These are phyloP conservation scores for Neoboletus brunneissimus DNA, from an alignment of 768 basidiomycete genomes.

Conservation along the genomic window DNA sequence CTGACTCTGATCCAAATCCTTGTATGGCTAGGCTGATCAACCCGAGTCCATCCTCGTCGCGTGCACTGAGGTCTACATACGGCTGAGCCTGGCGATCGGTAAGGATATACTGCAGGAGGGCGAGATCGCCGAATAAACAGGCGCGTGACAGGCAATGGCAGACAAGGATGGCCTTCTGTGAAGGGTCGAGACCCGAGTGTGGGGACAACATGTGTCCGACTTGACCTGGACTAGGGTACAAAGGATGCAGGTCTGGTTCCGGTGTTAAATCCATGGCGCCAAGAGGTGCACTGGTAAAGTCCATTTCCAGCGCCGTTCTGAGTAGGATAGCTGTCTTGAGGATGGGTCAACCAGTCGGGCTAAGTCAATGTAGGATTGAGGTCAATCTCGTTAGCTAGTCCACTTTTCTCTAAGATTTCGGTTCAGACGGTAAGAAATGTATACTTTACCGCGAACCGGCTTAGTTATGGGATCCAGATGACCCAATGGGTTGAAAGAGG, in stretches of 20 bases:
- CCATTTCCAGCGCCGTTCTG: slow-evolving; percentile 24
- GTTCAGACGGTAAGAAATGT: slow-evolving; percentile 18
- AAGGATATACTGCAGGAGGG: slow-evolving; percentile 69
- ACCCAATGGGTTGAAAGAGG: slow-evolving; percentile 4
- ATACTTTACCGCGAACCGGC: slow-evolving; percentile 3
- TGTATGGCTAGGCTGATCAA: slow-evolving; percentile 75
- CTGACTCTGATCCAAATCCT: slow-evolving; percentile 78
- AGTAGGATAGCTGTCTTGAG: slow-evolving; percentile 4
- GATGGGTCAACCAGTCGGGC: slow-evolving; percentile 5
- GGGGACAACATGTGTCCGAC: slow-evolving; percentile 63
- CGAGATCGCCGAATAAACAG: slow-evolving; percentile 74
- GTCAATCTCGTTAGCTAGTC: slow-evolving; percentile 7
- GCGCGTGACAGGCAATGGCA: slow-evolving; percentile 72
- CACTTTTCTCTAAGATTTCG: slow-evolving; percentile 8
- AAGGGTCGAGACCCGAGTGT: slow-evolving; percentile 62
- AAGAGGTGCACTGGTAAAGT: slow-evolving; percentile 26
- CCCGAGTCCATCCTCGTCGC: slow-evolving; percentile 85
- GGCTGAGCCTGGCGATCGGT: slow-evolving; percentile 63
- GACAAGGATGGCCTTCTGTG: slow-evolving; percentile 68
- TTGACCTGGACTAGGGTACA: slow-evolving; percentile 66
- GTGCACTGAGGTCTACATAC: slow-evolving; percentile 62
- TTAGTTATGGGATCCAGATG: slow-evolving; percentile 2
- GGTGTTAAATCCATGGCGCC: slow-evolving; percentile 55
- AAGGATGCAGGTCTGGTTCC: slow-evolving; percentile 77
- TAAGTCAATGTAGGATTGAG: slow-evolving; percentile 2